Base-by-base conservation (phyloP, 257 asterid species). In the Gardenia jasminoides region DNA sequence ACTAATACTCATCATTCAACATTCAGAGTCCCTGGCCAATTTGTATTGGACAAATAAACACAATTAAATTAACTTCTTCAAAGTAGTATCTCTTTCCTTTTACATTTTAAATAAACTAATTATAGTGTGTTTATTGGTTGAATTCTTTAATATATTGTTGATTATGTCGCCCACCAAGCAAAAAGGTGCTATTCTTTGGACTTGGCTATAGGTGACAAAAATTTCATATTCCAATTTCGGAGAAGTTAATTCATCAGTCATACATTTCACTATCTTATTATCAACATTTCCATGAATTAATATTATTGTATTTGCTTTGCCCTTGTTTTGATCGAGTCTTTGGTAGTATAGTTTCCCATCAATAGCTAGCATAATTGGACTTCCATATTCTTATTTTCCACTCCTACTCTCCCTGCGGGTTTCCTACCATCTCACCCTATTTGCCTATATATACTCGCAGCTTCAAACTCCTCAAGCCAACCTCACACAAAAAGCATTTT, bases 261-360 rank as follows among this genome's bases (percentile, higher is more conserved):
- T n/a, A 6, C 9, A 59, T 59, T n/a, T 59, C 31, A 24, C 31
- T n/a, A 59, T 24, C 9, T 59, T 59, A 22, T 59, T n/a, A 7
- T 8, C 7, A 24, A 24, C 4, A 16, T n/a, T 24, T 26, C 10
- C 17, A 26, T 24, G 10, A 10, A 10, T 10, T 9, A 8, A 24
- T 4, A 59, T n/a, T 61, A 22, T n/a, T 61, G 26, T n/a, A 62
- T 26, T 10, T 26, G 28, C 15, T n/a, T 62, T 61, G 6, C 65
- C 22, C 65, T 58, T 22, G 65, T 22, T 58, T 58, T 62, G 33
- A 62, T 62, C 67, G 67, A 62, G 67, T 62, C 67, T 61, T 61
- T 61, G 67, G n/a, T 31, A 24, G 15, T 26, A 56, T 8, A n/a
- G 17, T 62, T 62, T 16, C 33, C 41, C 41, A 36, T 2, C 41